A percentile compares a stretch with the other conserved stretches of the same genome.
Conservation (phyloP, 1,284 basidiomycete species). For the Tylopilus microsporus region DNA sequence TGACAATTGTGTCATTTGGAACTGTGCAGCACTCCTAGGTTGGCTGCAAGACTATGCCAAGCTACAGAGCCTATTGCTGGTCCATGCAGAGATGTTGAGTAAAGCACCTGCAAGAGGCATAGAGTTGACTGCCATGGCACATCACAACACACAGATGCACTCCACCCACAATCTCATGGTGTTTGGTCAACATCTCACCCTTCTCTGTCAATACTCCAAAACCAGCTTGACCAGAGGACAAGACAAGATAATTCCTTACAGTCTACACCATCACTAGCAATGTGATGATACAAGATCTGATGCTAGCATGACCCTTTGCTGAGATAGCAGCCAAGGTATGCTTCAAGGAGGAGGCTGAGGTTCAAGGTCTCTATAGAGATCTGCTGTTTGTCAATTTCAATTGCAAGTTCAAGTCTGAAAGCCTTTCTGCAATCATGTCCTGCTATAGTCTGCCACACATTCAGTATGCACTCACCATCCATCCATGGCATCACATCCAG, state of each 20-base stretch:
- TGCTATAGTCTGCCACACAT: slow-evolving; percentile 5
- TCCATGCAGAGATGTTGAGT: too few relatives aligned
- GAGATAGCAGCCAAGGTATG: slow-evolving; percentile 11
- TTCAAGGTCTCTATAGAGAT: slow-evolving; percentile 13
- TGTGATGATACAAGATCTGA: slow-evolving; percentile 28
- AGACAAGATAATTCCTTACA: slow-evolving; percentile 31
- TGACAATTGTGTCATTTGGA: too few relatives aligned
- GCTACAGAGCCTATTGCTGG: too few relatives aligned
- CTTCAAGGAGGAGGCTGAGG: not conserved
- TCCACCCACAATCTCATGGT: too few relatives aligned
- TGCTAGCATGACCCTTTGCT: slow-evolving; percentile 26
- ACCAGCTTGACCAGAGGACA: slow-evolving; percentile 7
- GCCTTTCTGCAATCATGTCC: slow-evolving; percentile 17
- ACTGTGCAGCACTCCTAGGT: too few relatives aligned
- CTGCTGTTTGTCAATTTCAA: slow-evolving; percentile 27
- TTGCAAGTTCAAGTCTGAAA: slow-evolving; percentile 13
- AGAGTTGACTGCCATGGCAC: too few relatives aligned
- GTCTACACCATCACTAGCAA: slow-evolving; percentile 22
- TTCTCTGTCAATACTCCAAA: not conserved
- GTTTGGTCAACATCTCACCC: too few relatives aligned
- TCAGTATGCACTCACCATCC: slow-evolving; percentile 11
- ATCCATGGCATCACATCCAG: slow-evolving; percentile 26
- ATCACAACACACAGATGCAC: too few relatives aligned
- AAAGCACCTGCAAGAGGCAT: too few relatives aligned
- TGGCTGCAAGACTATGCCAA: too few relatives aligned